Base-by-base conservation (phyloP, 2,329 filamentous ascomycete species). In the Gnomoniopsis sp. region DNA sequence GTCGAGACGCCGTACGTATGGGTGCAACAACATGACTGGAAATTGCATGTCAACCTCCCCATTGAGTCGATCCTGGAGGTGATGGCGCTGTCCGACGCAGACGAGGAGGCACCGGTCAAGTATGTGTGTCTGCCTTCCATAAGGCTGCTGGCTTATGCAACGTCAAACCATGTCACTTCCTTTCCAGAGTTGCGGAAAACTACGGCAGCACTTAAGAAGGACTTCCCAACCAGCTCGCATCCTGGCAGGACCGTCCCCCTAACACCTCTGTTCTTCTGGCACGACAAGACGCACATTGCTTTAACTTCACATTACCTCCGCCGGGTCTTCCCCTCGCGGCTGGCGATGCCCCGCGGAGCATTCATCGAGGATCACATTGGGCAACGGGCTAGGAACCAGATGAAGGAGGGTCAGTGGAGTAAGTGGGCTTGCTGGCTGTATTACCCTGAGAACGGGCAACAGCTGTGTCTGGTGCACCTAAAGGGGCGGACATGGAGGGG, bases 21-120 rank as follows among this genome's bases (percentile, higher is more conserved):
- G 81, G 69, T 84, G 0, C 81, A 84, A 61, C 81, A 84, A 68
- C 81, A 84, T 64, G 81, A 84, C 67, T 84, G 81, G 81, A 71
- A 74, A 6, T 68, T 84, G 0, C 70, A 76, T 17, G 68, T 73
- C 1, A 69, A 76, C 49, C 71, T 84, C 3, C 80, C 80, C 0
- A 59, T 83, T 2, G 58, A 63, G 1, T 64, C 74, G 1, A 66
- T 84, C 15, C 64, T 84, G 2, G 68, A 75, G 2, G 69, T 79
- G 43, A 84, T 84, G 80, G 65, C 65, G 53, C 62, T 65, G 1
- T 69, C 74, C 1, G 67, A 74, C 34, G 57, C 60, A 0, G 19
- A 44, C 4, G 55, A 56, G 53, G 55, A 62, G 22, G 61, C 65
- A 4, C 79, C 79, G 0, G 71, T 84, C 44, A 78, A 76, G 63